Base-by-base conservation (phyloP, 1,284 basidiomycete genomes). In the Ceratobasidium papillatum region DNA sequence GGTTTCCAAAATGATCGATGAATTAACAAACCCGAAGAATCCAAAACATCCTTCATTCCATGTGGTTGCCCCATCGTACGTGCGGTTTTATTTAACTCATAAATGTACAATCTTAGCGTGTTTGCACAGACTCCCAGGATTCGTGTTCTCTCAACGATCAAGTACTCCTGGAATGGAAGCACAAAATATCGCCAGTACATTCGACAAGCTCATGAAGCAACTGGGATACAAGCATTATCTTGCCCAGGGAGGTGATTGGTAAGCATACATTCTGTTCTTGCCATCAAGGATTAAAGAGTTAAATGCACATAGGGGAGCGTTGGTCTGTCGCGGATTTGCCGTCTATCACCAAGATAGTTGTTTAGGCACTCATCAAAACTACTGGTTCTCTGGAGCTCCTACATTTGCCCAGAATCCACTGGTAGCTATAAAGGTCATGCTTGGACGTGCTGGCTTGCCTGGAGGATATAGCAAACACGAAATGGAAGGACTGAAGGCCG, bases 231-330 rank as follows among this genome's bases (percentile, higher is more conserved):
- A 74, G 11, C 59, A 76, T 49, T 78, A 77, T 38, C 63, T 78
- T 5, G 77, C 77, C 0, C 77, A 78, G 41, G 77, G 77, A 27
- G 77, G 77, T 19, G 77, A 77, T 47, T 78, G 77, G 77, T 77
- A 47, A n/a, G 30, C 74, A 34, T 34, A 34, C 25, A 17, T 43
- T 34, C 22, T 3, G 22, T 8, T 19, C n/a, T n/a, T 27, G 3
- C 22, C 52, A n/a, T 30, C 19, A 19, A 47, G 64, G n/a, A 22
- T 14, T 30, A 49, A 30, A n/a, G n/a, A 32, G 30, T 25, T 17
- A 68, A 32, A 14, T n/a, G 34, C 8, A 32, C 34, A 34, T 38
- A 78, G 77, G 74, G 77, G 77, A 0, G 75, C 64, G 17, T 12
- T 77, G n/a, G 58, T 78, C 22, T 74, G 76, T 34, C 75, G 75